Conservation (phyloP, 2,329 filamentous ascomycete genomes). For the Colletotrichum zoysiae region DNA sequence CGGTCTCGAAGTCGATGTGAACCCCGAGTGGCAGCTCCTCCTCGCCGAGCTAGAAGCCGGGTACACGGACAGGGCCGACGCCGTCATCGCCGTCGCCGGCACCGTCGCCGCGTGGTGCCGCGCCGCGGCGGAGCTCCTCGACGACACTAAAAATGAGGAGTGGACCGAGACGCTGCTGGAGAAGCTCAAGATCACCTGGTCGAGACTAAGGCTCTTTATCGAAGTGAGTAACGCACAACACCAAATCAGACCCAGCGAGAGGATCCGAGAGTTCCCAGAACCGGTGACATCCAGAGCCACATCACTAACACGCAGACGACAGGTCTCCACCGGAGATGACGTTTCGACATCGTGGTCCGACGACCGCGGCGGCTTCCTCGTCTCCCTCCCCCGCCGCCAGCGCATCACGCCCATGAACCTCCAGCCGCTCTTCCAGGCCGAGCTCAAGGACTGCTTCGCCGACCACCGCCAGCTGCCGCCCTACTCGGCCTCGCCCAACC, state of each 20-base stretch:
- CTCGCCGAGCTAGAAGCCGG: constrained; percentile 52
- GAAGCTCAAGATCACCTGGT: constrained; percentile 43
- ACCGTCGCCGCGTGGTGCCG: constrained; percentile 56
- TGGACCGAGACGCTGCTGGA: constrained; percentile 60
- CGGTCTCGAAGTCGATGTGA: constrained; percentile 54
- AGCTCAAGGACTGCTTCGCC: constrained; percentile 53
- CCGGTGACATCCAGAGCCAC: neutral
- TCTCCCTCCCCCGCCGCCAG: constrained; percentile 53
- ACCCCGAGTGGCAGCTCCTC: constrained; percentile 60
- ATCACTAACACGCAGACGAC: neutral
- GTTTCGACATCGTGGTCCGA: constrained; percentile 54
- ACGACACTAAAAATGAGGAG: constrained; percentile 53
- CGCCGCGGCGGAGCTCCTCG: constrained; percentile 55
- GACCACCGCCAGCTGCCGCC: constrained; percentile 40
- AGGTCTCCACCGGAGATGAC: constrained; percentile 46
- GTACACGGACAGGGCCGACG: constrained; percentile 56
- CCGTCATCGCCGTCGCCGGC: constrained; percentile 54
- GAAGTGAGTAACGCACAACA: constrained; percentile 48
- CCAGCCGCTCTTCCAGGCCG: constrained; percentile 51
- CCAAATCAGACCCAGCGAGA: too few species aligned
- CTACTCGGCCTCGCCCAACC: constrained; percentile 28
- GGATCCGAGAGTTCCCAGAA: too few species aligned
- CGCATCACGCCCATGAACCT: constrained; percentile 51
- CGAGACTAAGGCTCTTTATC: constrained; percentile 52
- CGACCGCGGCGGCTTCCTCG: constrained; percentile 53